Percentiles rank a stretch among this genome's conserved stretches.
Evolutionary conservation across 495 filamentous ascomycete genomes (phyloP).

Genomic region (Chaetomium cochliodes): DNA sequence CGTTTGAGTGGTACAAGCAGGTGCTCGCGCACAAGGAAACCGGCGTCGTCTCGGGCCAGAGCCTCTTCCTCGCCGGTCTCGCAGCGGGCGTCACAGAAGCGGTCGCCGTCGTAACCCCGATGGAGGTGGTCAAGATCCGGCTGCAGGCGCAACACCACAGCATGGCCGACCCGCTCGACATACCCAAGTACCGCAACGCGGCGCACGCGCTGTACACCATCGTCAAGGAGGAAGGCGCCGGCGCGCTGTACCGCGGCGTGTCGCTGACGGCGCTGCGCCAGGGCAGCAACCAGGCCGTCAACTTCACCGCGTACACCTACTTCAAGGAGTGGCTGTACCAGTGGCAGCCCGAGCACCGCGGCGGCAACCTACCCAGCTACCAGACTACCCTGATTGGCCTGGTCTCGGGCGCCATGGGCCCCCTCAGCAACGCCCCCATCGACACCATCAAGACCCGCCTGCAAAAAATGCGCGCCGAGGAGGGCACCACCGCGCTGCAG

Average conservation of each 20-base stretch:
- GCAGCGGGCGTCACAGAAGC: slow-evolving; percentile 93
- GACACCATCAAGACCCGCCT: slow-evolving; percentile 98
- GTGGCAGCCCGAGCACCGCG: slow-evolving; percentile 59
- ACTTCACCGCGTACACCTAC: slow-evolving; percentile 97
- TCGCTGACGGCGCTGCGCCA: slow-evolving; percentile 90
- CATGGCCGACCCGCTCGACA: slow-evolving; percentile 86
- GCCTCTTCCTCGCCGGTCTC: slow-evolving; percentile 88
- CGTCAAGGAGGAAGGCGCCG: slow-evolving; percentile 82
- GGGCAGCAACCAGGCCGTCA: slow-evolving; percentile 95
- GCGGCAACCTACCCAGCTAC: slow-evolving; percentile 70
- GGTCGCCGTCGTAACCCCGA: slow-evolving; percentile 91
- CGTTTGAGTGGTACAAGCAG: slow-evolving; percentile 93
- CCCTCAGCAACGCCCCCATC: slow-evolving; percentile 93
- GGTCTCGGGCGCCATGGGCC: slow-evolving; percentile 90
- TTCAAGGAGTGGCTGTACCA: slow-evolving; percentile 76
- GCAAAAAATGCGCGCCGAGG: slow-evolving; percentile 81
- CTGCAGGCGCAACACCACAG: slow-evolving; percentile 95
- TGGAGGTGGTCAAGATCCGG: slow-evolving; percentile 98
- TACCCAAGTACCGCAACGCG: slow-evolving; percentile 96
- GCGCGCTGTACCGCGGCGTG: slow-evolving; percentile 87
- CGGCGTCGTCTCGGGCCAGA: slow-evolving; percentile 65
- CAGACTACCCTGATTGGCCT: slow-evolving; percentile 91
- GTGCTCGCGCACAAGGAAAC: slow-evolving; percentile 64
- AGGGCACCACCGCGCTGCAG: slow-evolving; percentile 73
- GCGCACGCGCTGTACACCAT: slow-evolving; percentile 94